A percentile compares a stretch with the other conserved stretches of the same genome.
These are phyloP conservation scores for Bipolaris oryzae DNA, from an alignment of 2,329 filamentous ascomycete genomes.

Conservation along the genomic window DNA sequence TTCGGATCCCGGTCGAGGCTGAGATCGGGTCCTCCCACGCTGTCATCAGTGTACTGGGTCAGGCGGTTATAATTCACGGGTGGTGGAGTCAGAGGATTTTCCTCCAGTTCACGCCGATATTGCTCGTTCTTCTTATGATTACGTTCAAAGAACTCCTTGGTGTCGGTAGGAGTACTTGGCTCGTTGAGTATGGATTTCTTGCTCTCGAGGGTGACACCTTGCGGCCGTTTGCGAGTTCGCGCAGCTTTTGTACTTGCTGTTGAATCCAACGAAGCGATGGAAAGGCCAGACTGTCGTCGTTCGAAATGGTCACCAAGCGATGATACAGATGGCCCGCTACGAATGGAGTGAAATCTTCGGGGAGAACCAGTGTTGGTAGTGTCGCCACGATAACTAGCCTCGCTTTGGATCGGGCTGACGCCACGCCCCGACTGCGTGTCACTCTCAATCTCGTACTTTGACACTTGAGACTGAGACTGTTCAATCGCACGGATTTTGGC, in stretches of 20 bases:
- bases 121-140: slow-evolving; percentile 66
- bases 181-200: slow-evolving; percentile 55
- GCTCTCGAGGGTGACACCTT: slow-evolving; percentile 60
- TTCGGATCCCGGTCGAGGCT: slow-evolving; percentile 59
- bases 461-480: slow-evolving; percentile 40
- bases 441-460: slow-evolving; percentile 46
- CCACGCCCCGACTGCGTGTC: slow-evolving; percentile 59
- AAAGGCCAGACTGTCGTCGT: slow-evolving; percentile 60
- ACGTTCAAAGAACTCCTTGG: slow-evolving; percentile 58
- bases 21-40: slow-evolving; percentile 55
- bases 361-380: slow-evolving; percentile 42
- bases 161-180: slow-evolving; percentile 45
- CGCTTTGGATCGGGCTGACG: slow-evolving; percentile 88
- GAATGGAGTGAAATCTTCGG: slow-evolving; percentile 55
- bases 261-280: slow-evolving; percentile 64
- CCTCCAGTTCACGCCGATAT: slow-evolving; percentile 55
- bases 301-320: slow-evolving; percentile 65
- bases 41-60: slow-evolving; percentile 62
- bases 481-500: slow-evolving; percentile 48
- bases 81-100: slow-evolving; percentile 52
- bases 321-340: slow-evolving; percentile 58
- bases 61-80: slow-evolving; percentile 58
- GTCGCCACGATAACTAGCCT: slow-evolving; percentile 71
- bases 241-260: slow-evolving; percentile 64
- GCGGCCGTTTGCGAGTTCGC: slow-evolving; percentile 59